A percentile compares a stretch with the other conserved stretches of the same genome.
These are phyloP conservation scores for Xylaria sp. DNA, from an alignment of 2,329 filamentous ascomycete genomes.

Conservation along the genomic window DNA sequence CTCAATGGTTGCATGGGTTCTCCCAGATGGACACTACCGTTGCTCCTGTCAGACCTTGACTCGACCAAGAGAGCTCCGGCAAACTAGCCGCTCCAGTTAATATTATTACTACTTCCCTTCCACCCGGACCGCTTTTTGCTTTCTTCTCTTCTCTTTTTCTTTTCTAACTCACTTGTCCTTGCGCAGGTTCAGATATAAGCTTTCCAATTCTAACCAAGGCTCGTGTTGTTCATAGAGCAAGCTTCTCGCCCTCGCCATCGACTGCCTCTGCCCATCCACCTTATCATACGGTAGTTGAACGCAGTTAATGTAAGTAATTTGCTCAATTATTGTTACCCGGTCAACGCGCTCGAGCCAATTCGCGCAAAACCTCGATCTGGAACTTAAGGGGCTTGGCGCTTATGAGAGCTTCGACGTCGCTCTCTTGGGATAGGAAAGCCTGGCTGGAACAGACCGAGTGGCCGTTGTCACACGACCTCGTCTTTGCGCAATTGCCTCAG, in stretches of 20 bases:
- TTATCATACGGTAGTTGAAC: slow-evolving; percentile 18
- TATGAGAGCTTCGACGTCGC: not conserved
- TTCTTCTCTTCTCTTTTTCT: slow-evolving; percentile 39
- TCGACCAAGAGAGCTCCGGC: slow-evolving; percentile 35
- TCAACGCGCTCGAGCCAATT: slow-evolving; percentile 30
- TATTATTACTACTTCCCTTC: slow-evolving; percentile 48
- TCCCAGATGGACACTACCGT: slow-evolving; percentile 21
- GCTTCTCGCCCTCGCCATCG: slow-evolving; percentile 37
- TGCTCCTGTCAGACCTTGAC: slow-evolving; percentile 38
- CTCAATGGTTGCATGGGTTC: slow-evolving; percentile 36
- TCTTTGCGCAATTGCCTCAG: not conserved
- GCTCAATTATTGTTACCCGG: slow-evolving; percentile 36
- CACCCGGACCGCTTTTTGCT: slow-evolving; percentile 41
- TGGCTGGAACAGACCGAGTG: not conserved
- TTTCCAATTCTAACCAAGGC: slow-evolving; percentile 47
- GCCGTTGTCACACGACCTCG: not conserved
- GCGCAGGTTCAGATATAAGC: slow-evolving; percentile 41
- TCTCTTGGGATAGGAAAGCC: not conserved
- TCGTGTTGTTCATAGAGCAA: slow-evolving; percentile 50
- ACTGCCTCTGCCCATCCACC: slow-evolving; percentile 37
- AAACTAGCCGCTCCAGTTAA: slow-evolving; percentile 41
- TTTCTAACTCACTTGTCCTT: slow-evolving; percentile 51
- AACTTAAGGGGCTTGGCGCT: slow-evolving; percentile 7
- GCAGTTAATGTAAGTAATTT: slow-evolving; percentile 31
- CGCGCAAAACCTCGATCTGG: slow-evolving; percentile 7